These are phyloP conservation scores for Amanita molliuscula DNA, from an alignment of 768 basidiomycete species.

Conservation along the genomic window DNA sequence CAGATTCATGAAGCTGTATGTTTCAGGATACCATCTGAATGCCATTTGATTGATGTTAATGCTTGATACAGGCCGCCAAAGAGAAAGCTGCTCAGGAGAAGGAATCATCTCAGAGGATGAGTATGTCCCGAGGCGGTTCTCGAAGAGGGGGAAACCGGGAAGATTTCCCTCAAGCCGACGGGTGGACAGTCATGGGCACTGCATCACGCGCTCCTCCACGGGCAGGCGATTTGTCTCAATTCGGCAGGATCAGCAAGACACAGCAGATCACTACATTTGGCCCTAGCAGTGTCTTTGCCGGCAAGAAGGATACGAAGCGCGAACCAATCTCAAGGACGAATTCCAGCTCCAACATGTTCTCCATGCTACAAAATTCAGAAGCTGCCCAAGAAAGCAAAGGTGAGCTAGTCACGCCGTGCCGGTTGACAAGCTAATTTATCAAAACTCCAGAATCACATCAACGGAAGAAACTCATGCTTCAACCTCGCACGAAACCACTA, in stretches of 20 bases:
- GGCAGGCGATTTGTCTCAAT: slow-evolving; percentile 78
- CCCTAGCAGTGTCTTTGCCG: slow-evolving; percentile 74
- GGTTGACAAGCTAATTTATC: slow-evolving; percentile 11
- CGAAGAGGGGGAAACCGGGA: slow-evolving; percentile 71
- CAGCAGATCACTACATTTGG: slow-evolving; percentile 63
- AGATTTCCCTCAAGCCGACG: slow-evolving; percentile 57
- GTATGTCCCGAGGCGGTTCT: slow-evolving; percentile 88
- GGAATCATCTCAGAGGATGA: slow-evolving; percentile 48
- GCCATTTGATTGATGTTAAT: slow-evolving; percentile 1
- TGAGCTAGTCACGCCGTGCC: slow-evolving; percentile 12
- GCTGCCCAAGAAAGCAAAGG: slow-evolving; percentile 48
- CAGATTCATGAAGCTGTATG: slow-evolving; percentile 80
- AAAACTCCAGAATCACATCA: slow-evolving; percentile 39
- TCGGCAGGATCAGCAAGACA: slow-evolving; percentile 73
- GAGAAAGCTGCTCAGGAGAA: slow-evolving; percentile 63
- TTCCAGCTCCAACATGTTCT: slow-evolving; percentile 82
- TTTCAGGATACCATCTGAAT: slow-evolving; percentile 9
- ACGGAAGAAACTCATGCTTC: slow-evolving; percentile 63
- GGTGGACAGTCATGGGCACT: slow-evolving; percentile 70
- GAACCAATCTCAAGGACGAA: slow-evolving; percentile 72
- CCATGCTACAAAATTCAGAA: slow-evolving; percentile 65
- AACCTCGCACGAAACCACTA: slow-evolving; percentile 71
- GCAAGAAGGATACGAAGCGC: slow-evolving; percentile 59
- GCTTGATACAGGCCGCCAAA: slow-evolving; percentile 54
- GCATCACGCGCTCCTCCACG: slow-evolving; percentile 53